Evolutionary conservation across 108 stramenopile genomes (phyloP), one percentile per base, ranked within the genome.

Genomic region (Skeletonema tropicum): DNA sequence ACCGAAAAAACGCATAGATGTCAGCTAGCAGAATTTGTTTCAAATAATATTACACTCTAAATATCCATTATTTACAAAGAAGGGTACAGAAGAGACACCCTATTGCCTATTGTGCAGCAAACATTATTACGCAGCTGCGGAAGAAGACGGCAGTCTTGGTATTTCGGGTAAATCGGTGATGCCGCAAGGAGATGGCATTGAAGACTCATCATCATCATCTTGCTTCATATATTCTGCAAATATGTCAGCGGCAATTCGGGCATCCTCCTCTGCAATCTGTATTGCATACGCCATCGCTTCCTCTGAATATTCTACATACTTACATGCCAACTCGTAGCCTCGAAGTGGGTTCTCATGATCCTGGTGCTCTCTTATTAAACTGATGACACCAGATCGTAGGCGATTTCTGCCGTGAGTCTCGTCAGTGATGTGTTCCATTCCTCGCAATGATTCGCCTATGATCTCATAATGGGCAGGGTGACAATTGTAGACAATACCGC

Each of bases 401-500:
- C 52, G 52, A 2, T 23, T 23, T 23, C 52, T 21, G 6, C 23
- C 10, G 0, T 23, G 52, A 55, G 52, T 10, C 52, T 21, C 23
- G 23, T 55, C 52, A 25, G 52, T 55, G 2, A 55, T 21, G 7
- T 55, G 52, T 5, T 55, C 52, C 52, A 55, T 55, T 1, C 52
- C 52, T 55, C 52, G 52, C 23, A 55, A 23, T 25, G 52, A 55
- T 23, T 55, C 52, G 0, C 52, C 52, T 3, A 55, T 55, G 52
- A 55, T 55, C 23, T 55, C 52, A 8, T 55, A 55, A 23, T 23
- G 52, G 52, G 52, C 52, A 21, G 52, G 52, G 25, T 55, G 52
- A 9, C 52, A 55, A 23, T 55, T 55, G 52, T 55, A 55, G 23
- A 55, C 52, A 23, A 55, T 55, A 0, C 23, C 52, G 10, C 23